Conservation (phyloP, 306 rosid species). For the Dryas drummondii region DNA sequence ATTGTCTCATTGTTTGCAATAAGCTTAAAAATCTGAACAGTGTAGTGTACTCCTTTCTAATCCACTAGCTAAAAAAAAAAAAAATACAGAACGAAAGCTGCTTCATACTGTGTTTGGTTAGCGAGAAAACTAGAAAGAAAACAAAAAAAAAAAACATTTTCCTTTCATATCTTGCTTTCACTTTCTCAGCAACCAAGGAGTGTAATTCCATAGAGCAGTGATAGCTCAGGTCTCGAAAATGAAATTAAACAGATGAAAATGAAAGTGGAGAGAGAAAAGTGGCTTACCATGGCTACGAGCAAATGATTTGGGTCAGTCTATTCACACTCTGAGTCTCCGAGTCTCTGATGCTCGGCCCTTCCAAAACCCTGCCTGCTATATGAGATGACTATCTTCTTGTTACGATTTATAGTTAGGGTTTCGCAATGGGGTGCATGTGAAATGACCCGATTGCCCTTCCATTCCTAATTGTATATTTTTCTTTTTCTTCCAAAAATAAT, state of each 20-base stretch:
- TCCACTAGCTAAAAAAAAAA: neutral
- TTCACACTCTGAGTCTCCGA: neutral
- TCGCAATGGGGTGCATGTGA: neutral
- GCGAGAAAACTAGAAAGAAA: neutral
- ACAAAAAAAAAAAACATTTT: neutral
- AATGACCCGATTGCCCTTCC: conserved; percentile 23
- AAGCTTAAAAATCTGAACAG: neutral
- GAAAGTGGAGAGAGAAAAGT: neutral
- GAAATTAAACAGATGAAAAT: neutral
- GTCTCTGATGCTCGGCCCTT: conserved; percentile 3
- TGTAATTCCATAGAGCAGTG: neutral
- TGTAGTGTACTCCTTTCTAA: neutral
- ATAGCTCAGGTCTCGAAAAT: neutral
- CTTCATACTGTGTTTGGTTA: neutral
- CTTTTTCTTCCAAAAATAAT: no score
- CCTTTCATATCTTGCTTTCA: neutral
- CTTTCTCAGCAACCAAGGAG: neutral
- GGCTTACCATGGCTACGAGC: conserved; percentile 25
- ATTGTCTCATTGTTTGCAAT: neutral
- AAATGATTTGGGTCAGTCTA: neutral
- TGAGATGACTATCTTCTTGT: no score
- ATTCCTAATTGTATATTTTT: neutral
- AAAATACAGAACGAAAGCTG: no score
- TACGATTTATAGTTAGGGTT: conserved; percentile 23
- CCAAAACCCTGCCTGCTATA: neutral